Conservation (phyloP, 192 early-diverging fungal genomes). For the Dissophora globulifera region DNA sequence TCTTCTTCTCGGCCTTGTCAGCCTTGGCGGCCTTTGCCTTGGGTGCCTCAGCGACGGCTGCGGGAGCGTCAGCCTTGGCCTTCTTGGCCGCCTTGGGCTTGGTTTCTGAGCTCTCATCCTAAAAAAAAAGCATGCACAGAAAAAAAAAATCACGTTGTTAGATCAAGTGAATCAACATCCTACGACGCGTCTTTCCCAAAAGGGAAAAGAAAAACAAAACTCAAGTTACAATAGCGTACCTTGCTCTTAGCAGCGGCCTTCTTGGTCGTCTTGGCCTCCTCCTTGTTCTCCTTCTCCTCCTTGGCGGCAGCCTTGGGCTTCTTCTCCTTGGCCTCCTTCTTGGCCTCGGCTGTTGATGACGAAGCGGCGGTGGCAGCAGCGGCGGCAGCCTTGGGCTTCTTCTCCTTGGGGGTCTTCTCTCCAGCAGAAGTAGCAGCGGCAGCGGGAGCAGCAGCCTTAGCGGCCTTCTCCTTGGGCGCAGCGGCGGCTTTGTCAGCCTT, state of each 20-base stretch:
- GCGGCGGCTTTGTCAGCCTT: constrained; percentile 11
- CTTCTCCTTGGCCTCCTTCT: constrained; percentile 31
- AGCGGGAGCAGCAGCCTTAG: constrained; percentile 30
- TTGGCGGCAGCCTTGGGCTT: constrained; percentile 20
- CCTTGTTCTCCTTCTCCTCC: constrained; percentile 18
- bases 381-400: constrained; percentile 16
- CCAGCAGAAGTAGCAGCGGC: too few relatives aligned
- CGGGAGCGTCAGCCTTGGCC: constrained; percentile 36
- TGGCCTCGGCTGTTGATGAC: constrained; percentile 21
- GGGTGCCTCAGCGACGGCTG: constrained; percentile 21
- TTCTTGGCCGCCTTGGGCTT: constrained; percentile 51
- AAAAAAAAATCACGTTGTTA: background rate
- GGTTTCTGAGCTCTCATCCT: constrained; percentile 37
- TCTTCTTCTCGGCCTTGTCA: constrained; percentile 47
- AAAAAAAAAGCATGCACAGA: background rate
- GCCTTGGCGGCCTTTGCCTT: constrained; percentile 33
- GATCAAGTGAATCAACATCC: too few relatives aligned
- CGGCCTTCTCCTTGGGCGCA: constrained; percentile 4
- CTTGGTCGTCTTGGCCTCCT: constrained; percentile 13
- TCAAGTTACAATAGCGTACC: background rate
- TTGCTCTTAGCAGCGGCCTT: constrained; percentile 19
- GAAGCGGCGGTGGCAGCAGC: constrained; percentile 1
- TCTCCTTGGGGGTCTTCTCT: constrained; percentile 3
- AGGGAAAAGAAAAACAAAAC: background rate
- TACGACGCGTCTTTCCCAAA: too few relatives aligned